Base-by-base conservation (phyloP, 1,284 basidiomycete genomes). In the Athelia sp. region DNA sequence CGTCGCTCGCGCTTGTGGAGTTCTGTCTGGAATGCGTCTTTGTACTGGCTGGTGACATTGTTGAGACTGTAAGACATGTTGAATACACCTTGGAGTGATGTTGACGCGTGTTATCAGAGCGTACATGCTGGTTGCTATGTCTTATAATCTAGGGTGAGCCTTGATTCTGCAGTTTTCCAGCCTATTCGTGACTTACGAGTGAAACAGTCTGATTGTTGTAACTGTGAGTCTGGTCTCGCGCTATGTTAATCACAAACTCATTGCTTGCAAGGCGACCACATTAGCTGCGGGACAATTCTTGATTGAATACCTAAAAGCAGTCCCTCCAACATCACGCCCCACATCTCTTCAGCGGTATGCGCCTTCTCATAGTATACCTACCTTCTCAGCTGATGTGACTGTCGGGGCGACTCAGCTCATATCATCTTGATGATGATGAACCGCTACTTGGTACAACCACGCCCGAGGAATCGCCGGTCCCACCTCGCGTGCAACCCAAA, bases 61-160 rank as follows among this genome's bases (percentile, higher is more conserved):
- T 63, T 81, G 19, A 70, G 84, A 69, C 61, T 88, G 84, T 87
- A 60, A 61, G 82, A 68, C 9, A 9, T 24, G 21, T 19, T 35
- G 15, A 40, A 22, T 48, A 38, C 23, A 11, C 23, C 26, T 35
- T 40, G 3, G 24, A 17, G 21, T 32, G 42, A 43, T 38, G 34
- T 29, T 45, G 43, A 29, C 45, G 36, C 13, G 50, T 36, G n/a
- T 36, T 17, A 21, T 31, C 36, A 32, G 48, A 85, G 84, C 52
- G 63, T 76, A 51, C 59, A 87, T 88, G 84, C 73, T 88, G 15
- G 68, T 82, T 50, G 75, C 79, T 14, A 87, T 87, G 84, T 77
- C 81, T 19, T 79, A 83, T 55, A 78, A 84, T 50, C 51, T 79
- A 22, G 77, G 81, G 83, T 86, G 59, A 66, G 84, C 68, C 6